A percentile compares a stretch with the other conserved stretches of the same genome.
phyloP scores from a whole-genome alignment of 371 early-diverging fungal species.

The Syncephalastrum contaminatum region DNA sequence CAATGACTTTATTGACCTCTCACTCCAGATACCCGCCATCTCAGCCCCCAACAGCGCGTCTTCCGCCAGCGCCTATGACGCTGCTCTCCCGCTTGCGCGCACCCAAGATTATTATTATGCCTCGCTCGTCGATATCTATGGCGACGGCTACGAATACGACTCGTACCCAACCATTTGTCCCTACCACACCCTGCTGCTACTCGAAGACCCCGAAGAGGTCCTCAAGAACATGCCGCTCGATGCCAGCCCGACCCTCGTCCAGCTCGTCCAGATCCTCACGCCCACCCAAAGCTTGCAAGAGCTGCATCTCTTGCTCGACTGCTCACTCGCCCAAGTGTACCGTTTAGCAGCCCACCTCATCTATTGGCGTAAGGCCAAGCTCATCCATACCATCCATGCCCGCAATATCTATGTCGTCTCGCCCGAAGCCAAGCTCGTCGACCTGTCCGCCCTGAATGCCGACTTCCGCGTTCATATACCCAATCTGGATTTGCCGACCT shows the following conservation, averaged over 20 bases:
- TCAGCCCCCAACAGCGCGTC: slow-evolving; percentile 3
- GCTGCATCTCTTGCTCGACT: slow-evolving; percentile 78
- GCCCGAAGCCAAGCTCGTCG: slow-evolving; percentile 59
- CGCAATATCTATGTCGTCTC: slow-evolving; percentile 82
- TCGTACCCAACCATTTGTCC: slow-evolving; percentile 80
- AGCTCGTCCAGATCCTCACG: slow-evolving; percentile 84
- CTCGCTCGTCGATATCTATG: slow-evolving; percentile 47
- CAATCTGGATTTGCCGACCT: slow-evolving; percentile 61
- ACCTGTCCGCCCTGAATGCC: slow-evolving; percentile 45
- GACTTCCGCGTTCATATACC: slow-evolving; percentile 69
- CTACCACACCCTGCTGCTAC: slow-evolving; percentile 80
- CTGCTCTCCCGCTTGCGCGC: slow-evolving; percentile 7
- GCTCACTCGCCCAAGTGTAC: slow-evolving; percentile 89
- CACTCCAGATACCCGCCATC: slow-evolving; percentile 63
- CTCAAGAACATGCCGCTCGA: slow-evolving; percentile 76
- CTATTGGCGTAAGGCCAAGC: slow-evolving; percentile 87
- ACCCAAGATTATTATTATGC: slow-evolving; percentile 22
- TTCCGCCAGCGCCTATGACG: slow-evolving; percentile 10
- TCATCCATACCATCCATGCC: slow-evolving; percentile 79
- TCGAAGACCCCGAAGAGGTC: slow-evolving; percentile 84
- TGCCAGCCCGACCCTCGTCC: slow-evolving; percentile 81
- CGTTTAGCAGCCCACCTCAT: slow-evolving; percentile 87
- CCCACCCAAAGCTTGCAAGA: slow-evolving; percentile 84
- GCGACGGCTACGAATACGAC: slow-evolving; percentile 60
- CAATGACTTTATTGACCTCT: slow-evolving; percentile 78